phyloP scores from a whole-genome alignment of 202 grass and related monocot species.

The Thinopyrum obtusiflorum region DNA sequence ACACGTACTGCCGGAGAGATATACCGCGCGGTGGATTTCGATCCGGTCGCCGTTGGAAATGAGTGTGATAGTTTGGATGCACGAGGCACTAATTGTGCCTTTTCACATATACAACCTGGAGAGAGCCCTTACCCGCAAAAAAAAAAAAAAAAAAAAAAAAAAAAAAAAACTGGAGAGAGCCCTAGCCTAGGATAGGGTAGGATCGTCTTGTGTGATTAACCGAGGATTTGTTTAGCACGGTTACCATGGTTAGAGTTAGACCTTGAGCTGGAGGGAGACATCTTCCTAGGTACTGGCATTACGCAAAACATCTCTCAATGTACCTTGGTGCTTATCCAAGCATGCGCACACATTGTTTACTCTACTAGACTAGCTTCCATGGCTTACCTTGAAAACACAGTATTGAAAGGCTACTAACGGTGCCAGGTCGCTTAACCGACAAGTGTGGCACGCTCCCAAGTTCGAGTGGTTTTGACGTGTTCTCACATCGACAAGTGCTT shows the following conservation, averaged over 20 bases:
- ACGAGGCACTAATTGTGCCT: not conserved
- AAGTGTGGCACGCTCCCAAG: not conserved
- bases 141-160: too few species aligned
- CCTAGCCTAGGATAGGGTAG: not conserved
- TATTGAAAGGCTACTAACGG: not conserved
- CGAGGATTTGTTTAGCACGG: not conserved
- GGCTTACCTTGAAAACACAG: constrained; percentile 19
- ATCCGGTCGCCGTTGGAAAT: too few species aligned
- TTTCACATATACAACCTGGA: constrained; percentile 25
- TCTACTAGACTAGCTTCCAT: not conserved
- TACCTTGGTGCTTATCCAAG: constrained; percentile 33
- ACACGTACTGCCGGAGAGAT: too few species aligned
- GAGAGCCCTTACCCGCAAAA: too few species aligned
- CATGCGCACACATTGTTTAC: not conserved
- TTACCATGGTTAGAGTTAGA: constrained; percentile 2
- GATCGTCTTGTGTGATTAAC: not conserved
- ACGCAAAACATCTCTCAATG: constrained; percentile 49
- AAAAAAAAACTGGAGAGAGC: too few species aligned
- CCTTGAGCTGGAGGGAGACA: constrained; percentile 29
- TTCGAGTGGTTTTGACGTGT: not conserved
- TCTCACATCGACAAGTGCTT: not conserved
- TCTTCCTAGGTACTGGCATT: constrained; percentile 40
- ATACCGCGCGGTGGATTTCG: too few species aligned
- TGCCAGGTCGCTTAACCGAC: not conserved
- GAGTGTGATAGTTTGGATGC: not conserved